Evolutionary conservation across 371 early-diverging fungal species (phyloP), one percentile per base, ranked within the genome.

Genomic region (Mortierella sp.): DNA sequence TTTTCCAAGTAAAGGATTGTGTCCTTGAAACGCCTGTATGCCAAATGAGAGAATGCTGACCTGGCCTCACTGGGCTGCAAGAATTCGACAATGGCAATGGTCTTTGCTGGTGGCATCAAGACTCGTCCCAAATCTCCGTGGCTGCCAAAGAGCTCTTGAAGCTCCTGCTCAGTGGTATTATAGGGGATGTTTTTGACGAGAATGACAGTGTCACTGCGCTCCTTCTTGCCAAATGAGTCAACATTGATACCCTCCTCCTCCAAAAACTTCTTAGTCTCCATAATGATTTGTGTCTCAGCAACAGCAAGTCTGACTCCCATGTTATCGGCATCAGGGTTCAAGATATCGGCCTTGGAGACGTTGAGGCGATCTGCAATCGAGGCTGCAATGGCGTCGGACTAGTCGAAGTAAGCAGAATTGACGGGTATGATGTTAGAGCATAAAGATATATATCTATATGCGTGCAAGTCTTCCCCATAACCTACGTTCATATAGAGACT

Each of bases 1-100:
- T 93, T 95, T 75, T 99, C 98, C 49, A 99, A 81, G 69, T 94
- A 98, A 32, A 99, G 81, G 23, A 97, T 92, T 17, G 95, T 84
- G 56, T 92, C 90, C 81, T 95, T 94, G 80, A 95, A 93, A 52
- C 93, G 89, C 56, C 92, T 89, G 78, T 95, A 99, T 0, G 99
- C 97, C 49, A 97, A 82, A 32, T 88, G 84, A 17, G 87, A 82
- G 79, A 98, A 99, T 0, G 99, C 99, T 4, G 87, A 78, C 56
- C 95, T 90, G 4, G 98, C 95, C 78, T 98, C 97, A 51, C 87
- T 92, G 3, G 93, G 91, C 62, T 94, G 91, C 65, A 92, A 56
- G 67, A 93, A 97, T 79, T 99, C 99, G 6, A 98, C 93, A 34
- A 99, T 88, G 8, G 97, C 99, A 37, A 99, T 90, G 0, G 98